Evolutionary conservation across 768 basidiomycete species (phyloP), one percentile per base, ranked within the genome.

Genomic region (Phaeotremella fagi): DNA sequence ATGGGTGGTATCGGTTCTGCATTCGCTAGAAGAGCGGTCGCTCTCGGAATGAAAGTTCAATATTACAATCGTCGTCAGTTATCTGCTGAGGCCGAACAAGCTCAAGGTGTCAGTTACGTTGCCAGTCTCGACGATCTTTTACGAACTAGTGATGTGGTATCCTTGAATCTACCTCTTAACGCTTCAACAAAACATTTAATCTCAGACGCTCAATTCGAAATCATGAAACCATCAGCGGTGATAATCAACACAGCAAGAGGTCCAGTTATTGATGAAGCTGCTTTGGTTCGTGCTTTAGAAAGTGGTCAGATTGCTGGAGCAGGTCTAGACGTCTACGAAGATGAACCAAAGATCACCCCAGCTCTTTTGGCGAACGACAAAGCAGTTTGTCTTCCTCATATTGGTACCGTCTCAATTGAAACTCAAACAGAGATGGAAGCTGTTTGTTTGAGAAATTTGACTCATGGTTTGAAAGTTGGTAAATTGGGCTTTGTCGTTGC

Each of bases 211-310:
- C 33, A 35, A n/a, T 35, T 16, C 45, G 33, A 9, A 9, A 35
- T 35, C 9, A 78, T 87, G 80, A 83, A 83, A 63, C 73, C 78
- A 0, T 77, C 80, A 2, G 79, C 83, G 0, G 78, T 82, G 61
- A 75, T 86, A 50, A 79, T 86, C 64, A 87, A 86, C 63, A 84
- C 85, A 0, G 82, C 82, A 2, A 72, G 85, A 49, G 85, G 85
- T 0, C 83, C 83, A 2, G 66, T 87, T 18, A 79, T 87, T 3
- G 81, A 85, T 49, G 84, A 85, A 59, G 57, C 46, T 0, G 84
- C 80, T 0, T 64, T 87, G 28, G 54, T 85, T 7, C 70, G 80
- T 3, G 77, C 75, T 2, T 64, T 85, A 54, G 67, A 77, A 51
- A 64, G 78, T 28, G 77, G 76, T 35, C 73, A 56, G 38, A 83